Evolutionary conservation across 495 filamentous ascomycete genomes (phyloP), one percentile per base, ranked within the genome.

Genomic region (Hyphodiscus hymeniophilus): DNA sequence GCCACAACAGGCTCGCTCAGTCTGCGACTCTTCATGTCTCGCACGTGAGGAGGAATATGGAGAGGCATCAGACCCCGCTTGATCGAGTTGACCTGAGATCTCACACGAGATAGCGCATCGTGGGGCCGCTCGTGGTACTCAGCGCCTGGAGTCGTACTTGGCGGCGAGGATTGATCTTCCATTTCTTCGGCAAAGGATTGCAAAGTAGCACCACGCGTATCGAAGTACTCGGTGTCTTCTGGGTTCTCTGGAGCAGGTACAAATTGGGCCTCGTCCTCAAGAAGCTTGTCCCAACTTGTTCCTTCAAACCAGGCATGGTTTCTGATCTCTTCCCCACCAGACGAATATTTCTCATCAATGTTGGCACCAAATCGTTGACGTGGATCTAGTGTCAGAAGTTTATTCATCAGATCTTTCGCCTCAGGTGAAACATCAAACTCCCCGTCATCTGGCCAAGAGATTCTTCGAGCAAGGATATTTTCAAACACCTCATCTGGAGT

Each of bases 141-240:
- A 10, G 74, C 66, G 20, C 76, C 62, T 1, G 85, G 82, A 3
- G 80, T 79, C 0, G 79, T 63, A 15, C 62, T 60, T 16, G 81
- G 71, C 12, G 76, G 73, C 2, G 86, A 81, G 22, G 69, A 66
- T 58, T 94, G 88, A 58, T 97, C 92, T 62, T 96, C 92, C 53
- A 95, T 78, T 60, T 98, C 92, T 54, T 94, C 87, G 13, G 83
- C 79, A 60, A 97, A 97, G 5, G 82, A 77, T 58, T 95, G 86
- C 39, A 96, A 67, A 4, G 84, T 91, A 17, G 92, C 92, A 22
- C 92, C 92, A 39, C 92, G 80, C 30, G 87, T 68, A 67, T 98
- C 92, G 54, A 98, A 98, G 58, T 98, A 98, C 56, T 98, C 92
- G 0, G 92, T 98, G 56, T 97, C 91, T 62, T 98, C 92, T 0